Evolutionary conservation across 257 asterid species (phyloP).

Genomic region (Nemophila menziesii): DNA sequence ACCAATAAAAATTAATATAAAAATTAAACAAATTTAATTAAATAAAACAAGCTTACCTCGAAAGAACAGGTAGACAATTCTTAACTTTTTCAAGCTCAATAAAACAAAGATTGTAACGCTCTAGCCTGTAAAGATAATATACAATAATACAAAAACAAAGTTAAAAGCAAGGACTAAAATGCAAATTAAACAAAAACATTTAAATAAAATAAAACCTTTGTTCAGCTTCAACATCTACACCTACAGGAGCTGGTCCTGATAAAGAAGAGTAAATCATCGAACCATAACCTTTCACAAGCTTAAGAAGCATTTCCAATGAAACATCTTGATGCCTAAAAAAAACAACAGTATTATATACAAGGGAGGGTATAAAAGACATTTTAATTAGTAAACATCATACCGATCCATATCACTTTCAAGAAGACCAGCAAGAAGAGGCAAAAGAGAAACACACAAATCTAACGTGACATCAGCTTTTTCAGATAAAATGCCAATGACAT

Average conservation of each 20-base stretch:
- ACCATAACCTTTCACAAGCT: conserved; percentile 89
- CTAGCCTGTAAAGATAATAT: conserved; percentile 62
- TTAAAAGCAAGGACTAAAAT: conserved; percentile 7
- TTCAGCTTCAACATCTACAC: conserved; percentile 96
- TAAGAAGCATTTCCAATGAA: conserved; percentile 73
- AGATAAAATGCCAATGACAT: conserved; percentile 57
- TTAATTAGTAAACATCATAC: conserved; percentile 30
- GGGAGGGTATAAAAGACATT: neutral
- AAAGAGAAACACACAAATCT: conserved; percentile 69
- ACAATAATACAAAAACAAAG: conserved; percentile 13
- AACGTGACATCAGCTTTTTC: conserved; percentile 75
- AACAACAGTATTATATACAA: conserved; percentile 15
- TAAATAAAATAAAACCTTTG: conserved; percentile 44
- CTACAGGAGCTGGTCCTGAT: conserved; percentile 82
- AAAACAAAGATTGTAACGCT: conserved; percentile 79
- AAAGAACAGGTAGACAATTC: conserved; percentile 48
- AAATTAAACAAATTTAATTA: conserved; percentile 7
- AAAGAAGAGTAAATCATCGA: conserved; percentile 71
- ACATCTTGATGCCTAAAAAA: conserved; percentile 71
- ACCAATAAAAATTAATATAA: conserved; percentile 9
- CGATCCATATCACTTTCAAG: conserved; percentile 72
- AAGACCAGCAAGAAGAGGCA: conserved; percentile 75
- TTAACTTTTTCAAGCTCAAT: conserved; percentile 91
- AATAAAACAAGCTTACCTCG: conserved; percentile 38
- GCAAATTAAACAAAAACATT: neutral